Evolutionary conservation across 108 stramenopile species (phyloP), one percentile per base, ranked within the genome.

Genomic region (Fragilaria crotonensis): DNA sequence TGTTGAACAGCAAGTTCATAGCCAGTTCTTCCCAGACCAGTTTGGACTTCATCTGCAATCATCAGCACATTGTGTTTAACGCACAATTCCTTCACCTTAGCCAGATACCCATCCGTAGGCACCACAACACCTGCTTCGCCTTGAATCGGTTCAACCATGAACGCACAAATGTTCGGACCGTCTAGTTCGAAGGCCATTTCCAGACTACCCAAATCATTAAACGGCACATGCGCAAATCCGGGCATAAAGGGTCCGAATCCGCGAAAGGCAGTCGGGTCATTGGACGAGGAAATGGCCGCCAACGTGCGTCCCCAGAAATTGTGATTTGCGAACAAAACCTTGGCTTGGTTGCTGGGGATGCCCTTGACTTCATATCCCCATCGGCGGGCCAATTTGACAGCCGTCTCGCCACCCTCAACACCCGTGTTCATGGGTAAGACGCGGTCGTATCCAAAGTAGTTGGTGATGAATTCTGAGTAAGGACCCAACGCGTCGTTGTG

Each of bases 231-330:
- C 23, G 90, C 81, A 67, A 98, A 98, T 48, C 90, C 94, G 5
- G 97, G 97, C 94, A 97, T 95, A 73, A 84, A 98, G 5, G 99
- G 99, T 18, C 99, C 99, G 57, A 94, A 98, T 21, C 86, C 84
- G 33, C 70, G 76, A 66, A 64, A 95, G 46, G 92, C 90, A 22
- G 95, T 85, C 9, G 97, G 97, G 68, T 99, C 99, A 63, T 94
- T 94, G 27, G 87, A 90, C 30, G 77, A 79, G 48, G 84, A 87
- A 46, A 99, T 83, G n/a, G 99, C 99, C n/a, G 96, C 96, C 58
- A 99, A 62, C 0, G 96, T 97, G n/a, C 99, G 81, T 28, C 99
- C 99, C 99, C 99, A 99, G 72, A 99, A 99, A 63, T 99, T 99
- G 55, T 95, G 85, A 66, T 81, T 80, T 26, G 97, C 95, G 66